These are phyloP conservation scores for Pachyrhizus erosus DNA, from an alignment of 306 rosid species.

Conservation along the genomic window DNA sequence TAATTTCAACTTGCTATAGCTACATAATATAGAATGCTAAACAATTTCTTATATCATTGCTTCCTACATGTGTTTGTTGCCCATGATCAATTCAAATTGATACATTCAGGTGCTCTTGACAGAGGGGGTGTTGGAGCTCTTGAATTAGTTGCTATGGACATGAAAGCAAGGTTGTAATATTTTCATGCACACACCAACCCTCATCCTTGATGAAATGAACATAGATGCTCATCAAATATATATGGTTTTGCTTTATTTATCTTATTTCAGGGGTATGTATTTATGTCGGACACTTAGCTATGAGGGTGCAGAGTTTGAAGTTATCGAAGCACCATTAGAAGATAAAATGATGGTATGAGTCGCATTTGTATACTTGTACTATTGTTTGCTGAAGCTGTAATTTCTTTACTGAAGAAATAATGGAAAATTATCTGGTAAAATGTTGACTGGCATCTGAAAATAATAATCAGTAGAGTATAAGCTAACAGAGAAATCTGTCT, in stretches of 20 bases:
- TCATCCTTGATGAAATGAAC: neutral
- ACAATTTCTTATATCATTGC: constrained; percentile 17
- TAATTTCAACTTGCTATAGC: neutral
- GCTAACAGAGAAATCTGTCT: constrained; percentile 11
- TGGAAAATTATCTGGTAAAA: constrained; percentile 14
- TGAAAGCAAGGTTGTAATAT: constrained; percentile 91
- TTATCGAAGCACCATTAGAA: constrained; percentile 88
- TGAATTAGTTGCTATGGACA: constrained; percentile 99
- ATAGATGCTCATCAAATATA: constrained; percentile 3
- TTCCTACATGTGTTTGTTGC: neutral
- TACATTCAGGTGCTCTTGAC: constrained; percentile 80
- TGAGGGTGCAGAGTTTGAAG: constrained; percentile 89
- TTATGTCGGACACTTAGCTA: constrained; percentile 97
- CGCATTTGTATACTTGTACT: constrained; percentile 33
- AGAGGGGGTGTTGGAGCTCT: constrained; percentile 99
- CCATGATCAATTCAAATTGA: constrained; percentile 11
- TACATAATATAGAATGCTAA: neutral
- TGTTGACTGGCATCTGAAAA: constrained; percentile 29
- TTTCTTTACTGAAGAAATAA: neutral
- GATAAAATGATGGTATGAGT: constrained; percentile 87
- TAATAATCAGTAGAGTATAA: constrained; percentile 23
- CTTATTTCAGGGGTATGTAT: constrained; percentile 90
- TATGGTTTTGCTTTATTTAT: constrained; percentile 37
- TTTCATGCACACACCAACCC: constrained; percentile 10
- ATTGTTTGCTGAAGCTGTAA: constrained; percentile 1